These are phyloP conservation scores for Neofusicoccum kwambonambiense DNA, from an alignment of 2,329 filamentous ascomycete species.

Conservation along the genomic window DNA sequence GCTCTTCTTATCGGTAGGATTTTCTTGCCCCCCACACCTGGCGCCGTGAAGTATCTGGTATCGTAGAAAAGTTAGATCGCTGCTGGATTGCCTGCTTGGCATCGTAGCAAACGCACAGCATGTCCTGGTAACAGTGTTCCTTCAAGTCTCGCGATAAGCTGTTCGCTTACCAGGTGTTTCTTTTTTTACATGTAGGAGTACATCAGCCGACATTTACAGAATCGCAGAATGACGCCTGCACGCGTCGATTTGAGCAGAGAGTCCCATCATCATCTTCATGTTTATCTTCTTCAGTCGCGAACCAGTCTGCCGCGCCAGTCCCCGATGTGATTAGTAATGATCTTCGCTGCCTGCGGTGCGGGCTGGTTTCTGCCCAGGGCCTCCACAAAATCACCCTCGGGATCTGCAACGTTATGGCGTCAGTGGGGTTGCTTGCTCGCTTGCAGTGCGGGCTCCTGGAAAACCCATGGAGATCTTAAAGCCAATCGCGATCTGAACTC, in stretches of 20 bases:
- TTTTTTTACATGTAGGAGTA: conserved; percentile 2
- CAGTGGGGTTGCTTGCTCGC: conserved; percentile 20
- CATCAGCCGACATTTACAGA: conserved; percentile 4
- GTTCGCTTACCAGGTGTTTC: neutral
- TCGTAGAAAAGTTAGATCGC: neutral
- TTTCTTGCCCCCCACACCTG: neutral
- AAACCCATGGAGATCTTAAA: neutral
- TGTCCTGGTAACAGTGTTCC: neutral
- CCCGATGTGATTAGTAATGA: conserved; percentile 83
- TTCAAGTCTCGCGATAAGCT: conserved; percentile 1
- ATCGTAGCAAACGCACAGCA: neutral
- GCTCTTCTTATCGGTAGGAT: neutral
- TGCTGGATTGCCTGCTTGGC: neutral
- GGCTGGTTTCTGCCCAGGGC: conserved; percentile 93
- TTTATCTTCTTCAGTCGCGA: conserved; percentile 27
- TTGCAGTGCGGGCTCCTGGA: neutral
- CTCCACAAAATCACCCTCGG: conserved; percentile 96
- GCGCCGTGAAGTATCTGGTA: too few relatives aligned
- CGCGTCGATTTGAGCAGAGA: neutral
- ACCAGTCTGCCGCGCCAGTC: conserved; percentile 66
- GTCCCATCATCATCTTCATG: neutral
- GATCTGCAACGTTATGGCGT: conserved; percentile 59
- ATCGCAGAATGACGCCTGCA: neutral
- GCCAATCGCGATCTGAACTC: conserved; percentile 32
- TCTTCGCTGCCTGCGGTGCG: conserved; percentile 75